These are phyloP conservation scores for Drosera spatulata DNA, from an alignment of 179 eudicot species.

Conservation along the genomic window DNA sequence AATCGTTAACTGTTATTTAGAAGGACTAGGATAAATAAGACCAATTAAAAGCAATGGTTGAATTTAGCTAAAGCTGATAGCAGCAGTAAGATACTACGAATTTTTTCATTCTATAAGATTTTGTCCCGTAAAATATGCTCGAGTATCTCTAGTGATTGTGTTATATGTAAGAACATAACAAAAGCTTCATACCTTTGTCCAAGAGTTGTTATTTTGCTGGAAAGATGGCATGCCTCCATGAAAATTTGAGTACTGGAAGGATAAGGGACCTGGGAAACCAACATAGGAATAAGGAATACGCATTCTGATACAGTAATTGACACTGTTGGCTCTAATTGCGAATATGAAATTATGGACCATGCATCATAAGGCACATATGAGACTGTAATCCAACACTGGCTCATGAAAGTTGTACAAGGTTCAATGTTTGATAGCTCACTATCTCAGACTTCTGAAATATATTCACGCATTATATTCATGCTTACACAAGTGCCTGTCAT, in stretches of 20 bases:
- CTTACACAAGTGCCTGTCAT: too few species aligned
- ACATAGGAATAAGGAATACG: background rate
- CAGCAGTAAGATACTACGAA: too few species aligned
- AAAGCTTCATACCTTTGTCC: background rate
- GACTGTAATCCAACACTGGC: too few species aligned
- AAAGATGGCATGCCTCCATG: background rate
- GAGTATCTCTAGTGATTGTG: background rate
- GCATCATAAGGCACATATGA: too few species aligned
- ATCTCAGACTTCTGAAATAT: too few species aligned
- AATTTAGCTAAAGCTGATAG: background rate
- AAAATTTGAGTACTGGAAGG: background rate
- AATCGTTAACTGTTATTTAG: background rate
- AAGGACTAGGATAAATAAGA: background rate
- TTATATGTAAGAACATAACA: background rate
- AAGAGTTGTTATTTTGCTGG: background rate
- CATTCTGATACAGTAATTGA: too few species aligned
- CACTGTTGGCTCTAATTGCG: too few species aligned
- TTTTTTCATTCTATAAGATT: background rate
- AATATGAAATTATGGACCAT: too few species aligned
- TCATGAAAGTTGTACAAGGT: too few species aligned
- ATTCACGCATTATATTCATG: too few species aligned
- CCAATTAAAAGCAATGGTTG: background rate
- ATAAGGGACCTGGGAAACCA: background rate
- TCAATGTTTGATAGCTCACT: too few species aligned
- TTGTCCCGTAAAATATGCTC: background rate